phyloP scores from a whole-genome alignment of 192 early-diverging fungal species.

The Backusella tarrabulga region DNA sequence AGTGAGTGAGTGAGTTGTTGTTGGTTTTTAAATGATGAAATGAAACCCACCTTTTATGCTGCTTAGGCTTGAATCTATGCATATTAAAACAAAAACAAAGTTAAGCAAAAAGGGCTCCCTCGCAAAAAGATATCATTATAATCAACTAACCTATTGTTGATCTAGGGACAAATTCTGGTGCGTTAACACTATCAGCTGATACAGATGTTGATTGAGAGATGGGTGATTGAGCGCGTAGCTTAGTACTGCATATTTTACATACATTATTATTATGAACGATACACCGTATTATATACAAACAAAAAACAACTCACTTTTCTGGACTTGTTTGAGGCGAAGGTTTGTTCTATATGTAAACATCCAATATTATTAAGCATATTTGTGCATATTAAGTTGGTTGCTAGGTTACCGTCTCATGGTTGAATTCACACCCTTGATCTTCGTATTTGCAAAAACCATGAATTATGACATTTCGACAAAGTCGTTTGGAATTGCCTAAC shows the following conservation, averaged over 20 bases:
- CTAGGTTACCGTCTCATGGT: constrained; percentile 64
- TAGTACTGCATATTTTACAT: constrained; percentile 5
- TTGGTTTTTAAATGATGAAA: not conserved
- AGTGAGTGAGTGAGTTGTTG: not conserved
- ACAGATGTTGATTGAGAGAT: constrained; percentile 35
- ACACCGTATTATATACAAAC: not conserved
- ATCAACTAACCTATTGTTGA: constrained; percentile 16
- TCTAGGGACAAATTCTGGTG: constrained; percentile 62
- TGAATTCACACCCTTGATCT: constrained; percentile 79
- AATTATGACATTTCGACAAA: constrained; percentile 77
- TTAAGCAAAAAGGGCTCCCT: not conserved
- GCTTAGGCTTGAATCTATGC: not conserved
- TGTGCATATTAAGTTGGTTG: not conserved
- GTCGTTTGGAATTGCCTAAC: constrained; percentile 32
- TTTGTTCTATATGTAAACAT: constrained; percentile 10
- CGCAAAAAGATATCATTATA: not conserved
- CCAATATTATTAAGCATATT: not conserved
- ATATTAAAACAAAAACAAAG: not conserved
- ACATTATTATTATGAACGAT: not conserved
- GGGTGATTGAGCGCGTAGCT: constrained; percentile 19
- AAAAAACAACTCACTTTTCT: constrained; percentile 18
- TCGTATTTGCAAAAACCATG: constrained; percentile 86
- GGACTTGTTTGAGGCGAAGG: constrained; percentile 14
- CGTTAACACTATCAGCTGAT: constrained; percentile 49
- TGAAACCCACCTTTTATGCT: not conserved